A percentile compares a stretch with the other conserved stretches of the same genome.
Evolutionary conservation across 306 rosid species (phyloP).

Genomic region (Quercus agrifolia): DNA sequence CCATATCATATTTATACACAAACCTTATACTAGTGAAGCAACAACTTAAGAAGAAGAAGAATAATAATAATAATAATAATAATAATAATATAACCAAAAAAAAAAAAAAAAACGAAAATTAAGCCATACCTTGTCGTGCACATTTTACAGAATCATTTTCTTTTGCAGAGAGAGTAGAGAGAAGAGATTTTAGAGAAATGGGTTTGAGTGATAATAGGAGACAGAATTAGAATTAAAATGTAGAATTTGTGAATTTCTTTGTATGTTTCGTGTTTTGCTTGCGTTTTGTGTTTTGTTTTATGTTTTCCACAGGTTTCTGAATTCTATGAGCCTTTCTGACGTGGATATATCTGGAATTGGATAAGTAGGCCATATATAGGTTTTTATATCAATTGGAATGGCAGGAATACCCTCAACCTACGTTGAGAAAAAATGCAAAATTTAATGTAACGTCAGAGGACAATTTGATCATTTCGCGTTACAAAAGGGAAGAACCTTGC

Average conservation of each 20-base stretch:
- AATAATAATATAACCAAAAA: not conserved
- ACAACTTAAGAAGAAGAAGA: not conserved
- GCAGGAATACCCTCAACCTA: not conserved
- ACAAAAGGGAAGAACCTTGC: no score
- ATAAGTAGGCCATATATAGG: not conserved
- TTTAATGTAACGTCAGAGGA: not conserved
- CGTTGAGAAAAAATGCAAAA: not conserved
- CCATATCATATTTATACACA: slow-evolving; percentile 15
- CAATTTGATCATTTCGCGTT: not conserved
- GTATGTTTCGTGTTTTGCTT: not conserved
- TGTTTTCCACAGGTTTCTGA: not conserved
- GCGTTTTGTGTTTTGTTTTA: not conserved
- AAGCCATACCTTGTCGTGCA: not conserved
- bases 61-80: not conserved
- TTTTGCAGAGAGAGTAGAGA: not conserved
- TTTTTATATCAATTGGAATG: not conserved
- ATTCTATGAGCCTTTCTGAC: not conserved
- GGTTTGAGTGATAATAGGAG: not conserved
- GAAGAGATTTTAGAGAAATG: not conserved
- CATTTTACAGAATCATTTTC: not conserved
- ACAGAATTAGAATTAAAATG: not conserved
- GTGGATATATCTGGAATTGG: not conserved
- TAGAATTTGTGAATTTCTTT: not conserved
- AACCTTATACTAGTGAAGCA: not conserved
- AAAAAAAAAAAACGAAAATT: not conserved